Conservation (phyloP, 371 early-diverging fungal genomes). For the Umbelopsis sp. region DNA sequence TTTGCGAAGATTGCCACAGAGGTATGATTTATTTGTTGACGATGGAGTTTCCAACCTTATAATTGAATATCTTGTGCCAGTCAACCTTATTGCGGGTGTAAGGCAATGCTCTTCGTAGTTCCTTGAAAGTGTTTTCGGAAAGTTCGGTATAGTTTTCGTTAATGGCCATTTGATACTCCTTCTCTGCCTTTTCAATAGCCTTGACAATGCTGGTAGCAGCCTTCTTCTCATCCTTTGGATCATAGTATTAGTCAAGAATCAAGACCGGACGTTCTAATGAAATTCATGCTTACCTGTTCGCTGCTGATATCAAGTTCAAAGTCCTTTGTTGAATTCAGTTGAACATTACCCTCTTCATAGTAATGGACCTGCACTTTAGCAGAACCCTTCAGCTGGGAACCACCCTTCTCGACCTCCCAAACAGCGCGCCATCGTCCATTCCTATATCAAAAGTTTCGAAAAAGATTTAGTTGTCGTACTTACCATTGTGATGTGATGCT, state of each 20-base stretch:
- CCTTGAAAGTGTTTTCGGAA: conserved; percentile 87
- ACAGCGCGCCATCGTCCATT: conserved; percentile 91
- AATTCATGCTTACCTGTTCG: conserved; percentile 27
- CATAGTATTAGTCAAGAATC: neutral
- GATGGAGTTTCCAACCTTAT: conserved; percentile 55
- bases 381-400: conserved; percentile 68
- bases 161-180: conserved; percentile 79
- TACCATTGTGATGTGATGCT: too few species aligned
- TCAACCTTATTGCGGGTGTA: conserved; percentile 91
- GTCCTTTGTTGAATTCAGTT: conserved; percentile 80
- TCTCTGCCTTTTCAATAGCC: conserved; percentile 74
- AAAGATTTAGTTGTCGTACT: too few species aligned
- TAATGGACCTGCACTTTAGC: conserved; percentile 89
- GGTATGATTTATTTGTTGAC: conserved; percentile 21
- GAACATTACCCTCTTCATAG: conserved; percentile 98
- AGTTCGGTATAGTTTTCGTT: conserved; percentile 83
- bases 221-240: conserved; percentile 46
- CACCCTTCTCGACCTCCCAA: conserved; percentile 70
- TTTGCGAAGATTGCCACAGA: too few species aligned
- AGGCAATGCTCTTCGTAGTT: conserved; percentile 89
- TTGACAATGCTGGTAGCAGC: conserved; percentile 64
- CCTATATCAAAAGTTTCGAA: conserved; percentile 39
- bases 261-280: neutral
- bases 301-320: conserved; percentile 39
- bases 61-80: conserved; percentile 82